Evolutionary conservation across 352 stramenopile species (phyloP).

Genomic region (Pythium rhizo-oryzae): DNA sequence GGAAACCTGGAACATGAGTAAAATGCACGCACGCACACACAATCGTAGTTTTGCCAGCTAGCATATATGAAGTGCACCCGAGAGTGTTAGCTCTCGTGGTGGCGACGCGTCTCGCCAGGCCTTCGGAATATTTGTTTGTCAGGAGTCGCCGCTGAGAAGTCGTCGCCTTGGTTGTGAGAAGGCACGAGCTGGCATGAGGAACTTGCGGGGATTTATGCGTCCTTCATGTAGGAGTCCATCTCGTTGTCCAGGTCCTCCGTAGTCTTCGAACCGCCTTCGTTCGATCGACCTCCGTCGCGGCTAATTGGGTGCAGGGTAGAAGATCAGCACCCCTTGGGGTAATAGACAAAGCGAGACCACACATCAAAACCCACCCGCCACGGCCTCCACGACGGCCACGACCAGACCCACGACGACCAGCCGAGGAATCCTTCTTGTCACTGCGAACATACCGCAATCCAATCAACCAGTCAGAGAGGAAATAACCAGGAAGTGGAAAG

Average conservation of each 20-base stretch:
- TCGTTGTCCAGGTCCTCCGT: slow-evolving; percentile 78
- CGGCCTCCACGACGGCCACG: slow-evolving; percentile 40
- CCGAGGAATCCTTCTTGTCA: slow-evolving; percentile 22
- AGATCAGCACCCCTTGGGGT: slow-evolving; percentile 1
- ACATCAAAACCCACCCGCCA: slow-evolving; percentile 13
- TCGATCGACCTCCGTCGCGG: slow-evolving; percentile 20
- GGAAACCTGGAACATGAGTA: neutral
- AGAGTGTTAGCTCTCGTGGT: neutral
- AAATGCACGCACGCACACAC: neutral
- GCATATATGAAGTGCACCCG: slow-evolving; percentile 20
- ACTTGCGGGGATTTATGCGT: slow-evolving; percentile 41
- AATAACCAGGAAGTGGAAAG: neutral
- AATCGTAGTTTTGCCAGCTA: slow-evolving; percentile 1
- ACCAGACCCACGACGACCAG: slow-evolving; percentile 35
- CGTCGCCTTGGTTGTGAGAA: too few relatives aligned
- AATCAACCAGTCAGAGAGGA: neutral
- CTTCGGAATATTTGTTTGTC: slow-evolving; percentile 12
- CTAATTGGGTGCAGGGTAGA: neutral
- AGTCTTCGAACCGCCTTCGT: slow-evolving; percentile 45
- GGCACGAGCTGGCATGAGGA: neutral
- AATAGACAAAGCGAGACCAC: slow-evolving; percentile 19
- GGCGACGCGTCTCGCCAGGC: neutral
- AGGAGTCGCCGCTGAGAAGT: neutral
- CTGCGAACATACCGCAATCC: neutral
- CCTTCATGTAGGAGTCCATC: slow-evolving; percentile 90